These are phyloP conservation scores for Alternaria metachromatica DNA, from an alignment of 2,329 filamentous ascomycete species.

Conservation along the genomic window DNA sequence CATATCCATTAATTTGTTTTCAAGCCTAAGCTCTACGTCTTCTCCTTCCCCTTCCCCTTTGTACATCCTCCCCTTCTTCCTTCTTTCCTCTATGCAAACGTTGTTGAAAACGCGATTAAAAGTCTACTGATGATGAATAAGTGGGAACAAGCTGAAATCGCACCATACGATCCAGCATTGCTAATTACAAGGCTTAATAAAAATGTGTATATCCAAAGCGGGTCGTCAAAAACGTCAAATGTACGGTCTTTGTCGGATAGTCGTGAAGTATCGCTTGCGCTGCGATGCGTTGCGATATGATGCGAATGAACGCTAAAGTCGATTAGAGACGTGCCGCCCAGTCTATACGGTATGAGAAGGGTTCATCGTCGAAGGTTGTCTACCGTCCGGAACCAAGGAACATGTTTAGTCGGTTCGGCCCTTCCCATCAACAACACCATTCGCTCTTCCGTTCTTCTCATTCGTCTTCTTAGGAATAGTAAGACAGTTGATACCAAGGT, in stretches of 20 bases:
- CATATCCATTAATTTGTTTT: no score
- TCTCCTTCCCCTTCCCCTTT: background rate
- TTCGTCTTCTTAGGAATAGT: constrained; percentile 67
- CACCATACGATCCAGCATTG: background rate
- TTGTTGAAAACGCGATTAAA: constrained; percentile 4
- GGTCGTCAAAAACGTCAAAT: background rate
- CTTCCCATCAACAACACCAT: constrained; percentile 42
- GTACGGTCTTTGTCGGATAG: background rate
- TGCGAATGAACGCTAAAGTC: background rate
- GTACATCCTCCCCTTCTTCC: background rate
- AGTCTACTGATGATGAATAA: background rate
- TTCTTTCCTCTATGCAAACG: background rate
- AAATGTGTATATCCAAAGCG: background rate
- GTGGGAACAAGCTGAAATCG: background rate
- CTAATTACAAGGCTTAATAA: background rate
- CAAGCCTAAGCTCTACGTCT: background rate
- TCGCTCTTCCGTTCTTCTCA: constrained; percentile 37
- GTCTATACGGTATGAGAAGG: no score
- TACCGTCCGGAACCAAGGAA: no score
- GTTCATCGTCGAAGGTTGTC: no score
- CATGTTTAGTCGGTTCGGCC: constrained; percentile 39
- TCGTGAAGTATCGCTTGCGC: background rate
- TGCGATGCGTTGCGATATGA: background rate
- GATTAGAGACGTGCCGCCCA: background rate
- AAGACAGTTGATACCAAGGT: constrained; percentile 90